Base-by-base conservation (phyloP, 306 rosid species). In the Vicia villosa region DNA sequence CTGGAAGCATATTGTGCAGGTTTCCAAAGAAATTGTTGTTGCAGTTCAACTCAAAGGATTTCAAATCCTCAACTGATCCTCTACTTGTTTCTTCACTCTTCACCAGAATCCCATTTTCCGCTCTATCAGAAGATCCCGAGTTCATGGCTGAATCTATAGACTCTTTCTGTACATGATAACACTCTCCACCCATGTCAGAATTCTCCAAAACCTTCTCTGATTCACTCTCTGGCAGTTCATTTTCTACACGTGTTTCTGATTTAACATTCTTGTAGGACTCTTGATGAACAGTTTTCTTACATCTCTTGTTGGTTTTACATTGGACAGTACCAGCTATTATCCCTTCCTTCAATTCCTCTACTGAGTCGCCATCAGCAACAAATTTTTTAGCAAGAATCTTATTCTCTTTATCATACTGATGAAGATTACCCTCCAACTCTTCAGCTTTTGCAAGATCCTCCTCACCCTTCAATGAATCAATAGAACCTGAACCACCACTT, bases 61-160 rank as follows among this genome's bases (percentile, higher is more conserved):
- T 61, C 10, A 43, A 16, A 46, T 46, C 66, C 36, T 69, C 77
- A 32, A 32, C 61, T 32, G 75, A 55, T 45, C 72, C 79, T 22
- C 63, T 73, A 63, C 2, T 57, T 68, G 69, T 54, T 73, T 73
- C 73, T 56, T 81, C 81, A 43, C 65, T 55, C 73, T 77, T 61
- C 28, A 52, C 74, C 42, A 42, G 11, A 81, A 38, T 22, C 68
- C 22, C 72, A 9, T 51, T 49, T 54, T 56, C 77, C 45, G 30
- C 67, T 42, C 40, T 69, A 37, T 76, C 45, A 63, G 26, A 64
- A 50, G 74, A 28, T 67, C 64, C 20, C 7, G 37, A 56, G 38
- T 26, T 28, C 40, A 56, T 28, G 5, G 36, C n/a, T 62, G 15
- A 5, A 36, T 62, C 20, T 11, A 36, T 60, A 60, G 6, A 0